phyloP scores from a whole-genome alignment of 805 yeast genomes.

The Blastobotrys chiropterorum region DNA sequence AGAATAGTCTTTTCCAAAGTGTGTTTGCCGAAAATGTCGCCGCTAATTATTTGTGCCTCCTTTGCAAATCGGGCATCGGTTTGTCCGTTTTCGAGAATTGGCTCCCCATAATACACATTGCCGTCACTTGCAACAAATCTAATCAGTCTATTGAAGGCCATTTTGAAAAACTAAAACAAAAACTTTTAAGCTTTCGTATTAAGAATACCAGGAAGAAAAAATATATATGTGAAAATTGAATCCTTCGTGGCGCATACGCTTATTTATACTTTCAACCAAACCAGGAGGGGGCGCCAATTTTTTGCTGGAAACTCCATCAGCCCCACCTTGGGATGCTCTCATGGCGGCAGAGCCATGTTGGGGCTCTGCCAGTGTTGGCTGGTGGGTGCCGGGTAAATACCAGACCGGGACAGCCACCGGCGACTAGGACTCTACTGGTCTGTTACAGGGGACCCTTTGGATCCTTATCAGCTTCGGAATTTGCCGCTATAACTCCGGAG shows the following conservation, averaged over 20 bases:
- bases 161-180: not conserved
- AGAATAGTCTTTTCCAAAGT: constrained; percentile 34
- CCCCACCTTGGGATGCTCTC: not conserved
- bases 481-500: not conserved
- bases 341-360: not conserved
- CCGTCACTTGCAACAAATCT: constrained; percentile 44
- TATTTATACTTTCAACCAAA: not conserved
- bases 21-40: constrained; percentile 39
- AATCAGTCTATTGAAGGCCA: constrained; percentile 35
- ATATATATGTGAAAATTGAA: too few species aligned
- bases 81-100: constrained; percentile 33
- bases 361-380: not conserved
- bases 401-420: too few species aligned
- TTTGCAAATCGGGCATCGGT: constrained; percentile 36
- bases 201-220: not conserved
- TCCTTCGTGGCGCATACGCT: not conserved
- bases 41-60: constrained; percentile 40
- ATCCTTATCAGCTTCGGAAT: not conserved
- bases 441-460: not conserved
- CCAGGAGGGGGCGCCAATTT: not conserved
- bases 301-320: not conserved
- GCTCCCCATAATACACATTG: constrained; percentile 42
- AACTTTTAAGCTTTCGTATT: not conserved
- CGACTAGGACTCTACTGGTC: too few species aligned
- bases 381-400: too few species aligned